phyloP scores from a whole-genome alignment of 2,329 filamentous ascomycete species.

The Blastomyces percursus region DNA sequence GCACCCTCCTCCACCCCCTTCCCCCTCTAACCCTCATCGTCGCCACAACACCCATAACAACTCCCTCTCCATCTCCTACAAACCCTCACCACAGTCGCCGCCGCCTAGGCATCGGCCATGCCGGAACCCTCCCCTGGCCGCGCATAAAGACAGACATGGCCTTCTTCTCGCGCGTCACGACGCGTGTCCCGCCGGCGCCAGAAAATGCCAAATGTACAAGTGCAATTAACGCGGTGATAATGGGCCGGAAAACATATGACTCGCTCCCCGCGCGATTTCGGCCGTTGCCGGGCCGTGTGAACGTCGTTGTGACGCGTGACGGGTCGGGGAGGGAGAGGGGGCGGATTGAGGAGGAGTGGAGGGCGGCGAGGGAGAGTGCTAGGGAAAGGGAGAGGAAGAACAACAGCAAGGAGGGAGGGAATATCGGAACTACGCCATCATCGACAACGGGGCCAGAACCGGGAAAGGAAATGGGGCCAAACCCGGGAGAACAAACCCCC shows the following conservation, averaged over 20 bases:
- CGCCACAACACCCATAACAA: conserved; percentile 56
- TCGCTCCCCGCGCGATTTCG: conserved; percentile 69
- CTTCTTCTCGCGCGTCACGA: conserved; percentile 87
- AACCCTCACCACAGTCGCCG: conserved; percentile 44
- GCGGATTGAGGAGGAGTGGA: conserved; percentile 28
- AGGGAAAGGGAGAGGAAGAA: conserved; percentile 12
- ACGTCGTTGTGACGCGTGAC: conserved; percentile 62
- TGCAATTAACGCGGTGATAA: conserved; percentile 65
- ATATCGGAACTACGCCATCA: neutral
- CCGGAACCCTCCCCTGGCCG: conserved; percentile 76
- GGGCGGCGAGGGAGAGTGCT: conserved; percentile 21
- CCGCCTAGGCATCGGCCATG: conserved; percentile 74
- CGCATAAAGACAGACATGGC: conserved; percentile 83
- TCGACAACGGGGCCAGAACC: neutral
- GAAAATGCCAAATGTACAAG: conserved; percentile 5
- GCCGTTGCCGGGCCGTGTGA: conserved; percentile 67
- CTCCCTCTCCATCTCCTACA: conserved; percentile 39
- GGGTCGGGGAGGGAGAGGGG: conserved; percentile 21
- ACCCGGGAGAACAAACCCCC: conserved; percentile 14
- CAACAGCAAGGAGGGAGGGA: neutral
- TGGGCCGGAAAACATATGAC: conserved; percentile 97
- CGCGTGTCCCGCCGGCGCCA: conserved; percentile 38
- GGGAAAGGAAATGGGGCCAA: no score
- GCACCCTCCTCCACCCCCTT: conserved; percentile 36
- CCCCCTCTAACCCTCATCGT: conserved; percentile 78